Percentiles rank a stretch among this genome's conserved stretches.
Evolutionary conservation across 805 yeast species (phyloP).

Genomic region (Yamadazyma sp.): DNA sequence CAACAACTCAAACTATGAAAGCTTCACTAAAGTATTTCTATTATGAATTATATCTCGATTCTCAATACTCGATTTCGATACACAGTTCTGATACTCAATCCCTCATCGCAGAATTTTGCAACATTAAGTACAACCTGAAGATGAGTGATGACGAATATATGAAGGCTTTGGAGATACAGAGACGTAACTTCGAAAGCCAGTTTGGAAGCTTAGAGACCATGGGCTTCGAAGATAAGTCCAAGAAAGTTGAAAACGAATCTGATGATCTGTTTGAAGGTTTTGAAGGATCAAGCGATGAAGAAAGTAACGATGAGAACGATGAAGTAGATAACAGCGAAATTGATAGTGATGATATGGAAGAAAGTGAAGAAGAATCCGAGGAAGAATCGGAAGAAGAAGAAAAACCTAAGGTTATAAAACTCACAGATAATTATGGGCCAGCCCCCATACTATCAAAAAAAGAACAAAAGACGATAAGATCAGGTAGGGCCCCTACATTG

Average conservation of each 20-base stretch:
- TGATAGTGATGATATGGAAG: slow-evolving; percentile 1
- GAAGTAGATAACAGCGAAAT: slow-evolving; percentile 16
- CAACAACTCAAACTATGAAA: too few relatives aligned
- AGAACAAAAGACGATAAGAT: slow-evolving; percentile 51
- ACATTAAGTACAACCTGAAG: not conserved
- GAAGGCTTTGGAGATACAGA: slow-evolving; percentile 47
- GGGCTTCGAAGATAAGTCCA: slow-evolving; percentile 31
- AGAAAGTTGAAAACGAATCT: slow-evolving; percentile 23
- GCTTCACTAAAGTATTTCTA: too few relatives aligned
- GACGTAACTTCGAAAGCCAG: slow-evolving; percentile 60
- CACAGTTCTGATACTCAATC: not conserved
- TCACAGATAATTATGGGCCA: slow-evolving; percentile 32
- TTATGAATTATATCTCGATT: too few relatives aligned
- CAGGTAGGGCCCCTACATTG: slow-evolving; percentile 60
- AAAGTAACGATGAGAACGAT: slow-evolving; percentile 15
- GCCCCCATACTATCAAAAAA: slow-evolving; percentile 35
- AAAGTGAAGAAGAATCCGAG: slow-evolving; percentile 5
- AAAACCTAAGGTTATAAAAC: slow-evolving; percentile 49
- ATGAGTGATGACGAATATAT: slow-evolving; percentile 27
- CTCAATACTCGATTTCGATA: not conserved
- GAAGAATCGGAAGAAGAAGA: slow-evolving; percentile 13
- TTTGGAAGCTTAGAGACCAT: slow-evolving; percentile 56
- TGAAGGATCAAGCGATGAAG: slow-evolving; percentile 17
- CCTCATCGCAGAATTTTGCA: not conserved
- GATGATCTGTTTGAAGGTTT: slow-evolving; percentile 10